Conservation (phyloP, 2,329 filamentous ascomycete genomes). For the Torrubiella hemipterigena region DNA sequence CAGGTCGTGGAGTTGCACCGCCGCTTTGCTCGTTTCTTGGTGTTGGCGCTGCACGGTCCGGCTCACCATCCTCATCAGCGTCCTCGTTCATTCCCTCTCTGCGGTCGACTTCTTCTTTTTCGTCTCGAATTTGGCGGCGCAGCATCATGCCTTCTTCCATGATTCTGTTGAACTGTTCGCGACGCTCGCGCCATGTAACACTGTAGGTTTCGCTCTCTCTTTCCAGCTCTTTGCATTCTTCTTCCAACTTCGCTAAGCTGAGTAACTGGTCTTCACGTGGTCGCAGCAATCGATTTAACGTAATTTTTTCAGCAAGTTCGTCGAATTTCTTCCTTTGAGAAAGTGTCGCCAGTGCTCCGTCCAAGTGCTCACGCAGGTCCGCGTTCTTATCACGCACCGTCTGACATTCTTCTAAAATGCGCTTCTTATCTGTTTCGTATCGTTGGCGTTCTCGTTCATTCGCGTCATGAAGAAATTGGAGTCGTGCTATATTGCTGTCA, state of each 20-base stretch:
- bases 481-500: conserved; percentile 72
- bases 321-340: conserved; percentile 77
- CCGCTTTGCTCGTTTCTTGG: conserved; percentile 37
- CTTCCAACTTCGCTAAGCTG: conserved; percentile 69
- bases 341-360: conserved; percentile 63
- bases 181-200: conserved; percentile 70
- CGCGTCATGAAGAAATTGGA: conserved; percentile 75
- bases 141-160: conserved; percentile 86
- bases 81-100: conserved; percentile 71
- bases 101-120: conserved; percentile 88
- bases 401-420: conserved; percentile 69
- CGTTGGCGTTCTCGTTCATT: conserved; percentile 75
- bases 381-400: conserved; percentile 64
- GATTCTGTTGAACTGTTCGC: conserved; percentile 78
- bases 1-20: conserved; percentile 37
- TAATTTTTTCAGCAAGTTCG: conserved; percentile 77
- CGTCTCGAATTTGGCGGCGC: conserved; percentile 75
- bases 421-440: conserved; percentile 68
- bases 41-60: conserved; percentile 32
- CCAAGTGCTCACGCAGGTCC: conserved; percentile 60
- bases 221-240: conserved; percentile 80
- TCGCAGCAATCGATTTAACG: conserved; percentile 64
- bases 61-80: conserved; percentile 45
- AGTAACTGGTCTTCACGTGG: conserved; percentile 73
- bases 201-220: conserved; percentile 73